phyloP scores from a whole-genome alignment of 495 filamentous ascomycete species.

The Hypoxylon trugodes region DNA sequence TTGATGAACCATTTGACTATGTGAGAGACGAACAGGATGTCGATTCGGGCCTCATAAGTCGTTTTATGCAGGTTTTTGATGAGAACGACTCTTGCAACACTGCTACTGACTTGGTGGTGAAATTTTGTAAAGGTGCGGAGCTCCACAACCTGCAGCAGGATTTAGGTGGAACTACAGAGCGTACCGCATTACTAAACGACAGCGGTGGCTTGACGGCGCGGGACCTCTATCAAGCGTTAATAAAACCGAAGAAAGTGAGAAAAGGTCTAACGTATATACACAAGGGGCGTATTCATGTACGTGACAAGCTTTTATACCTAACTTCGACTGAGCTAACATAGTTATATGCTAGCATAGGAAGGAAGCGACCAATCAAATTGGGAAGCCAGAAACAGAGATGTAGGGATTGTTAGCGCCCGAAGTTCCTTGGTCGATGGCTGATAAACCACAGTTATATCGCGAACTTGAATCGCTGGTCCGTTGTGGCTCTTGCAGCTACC shows the following conservation, averaged over 20 bases:
- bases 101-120: conserved; percentile 1
- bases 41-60: background rate
- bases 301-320: background rate
- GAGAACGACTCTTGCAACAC: background rate
- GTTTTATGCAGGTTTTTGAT: conserved; percentile 9
- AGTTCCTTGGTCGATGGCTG: background rate
- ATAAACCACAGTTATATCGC: conserved; percentile 7
- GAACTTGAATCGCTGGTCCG: conserved; percentile 4
- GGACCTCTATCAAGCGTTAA: background rate
- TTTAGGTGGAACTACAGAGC: background rate
- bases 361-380: background rate
- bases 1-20: background rate
- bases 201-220: conserved; percentile 1
- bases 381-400: background rate
- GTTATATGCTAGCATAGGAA: background rate
- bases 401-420: background rate
- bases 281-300: background rate
- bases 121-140: conserved; percentile 2
- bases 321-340: too few relatives aligned
- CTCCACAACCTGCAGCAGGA: background rate
- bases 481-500: conserved; percentile 10
- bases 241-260: background rate
- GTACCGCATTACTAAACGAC: conserved; percentile 3
- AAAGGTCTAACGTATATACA: background rate
- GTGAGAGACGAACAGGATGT: background rate